These are phyloP conservation scores for Pythium oligandrum DNA, from an alignment of 352 stramenopile genomes.

Conservation along the genomic window DNA sequence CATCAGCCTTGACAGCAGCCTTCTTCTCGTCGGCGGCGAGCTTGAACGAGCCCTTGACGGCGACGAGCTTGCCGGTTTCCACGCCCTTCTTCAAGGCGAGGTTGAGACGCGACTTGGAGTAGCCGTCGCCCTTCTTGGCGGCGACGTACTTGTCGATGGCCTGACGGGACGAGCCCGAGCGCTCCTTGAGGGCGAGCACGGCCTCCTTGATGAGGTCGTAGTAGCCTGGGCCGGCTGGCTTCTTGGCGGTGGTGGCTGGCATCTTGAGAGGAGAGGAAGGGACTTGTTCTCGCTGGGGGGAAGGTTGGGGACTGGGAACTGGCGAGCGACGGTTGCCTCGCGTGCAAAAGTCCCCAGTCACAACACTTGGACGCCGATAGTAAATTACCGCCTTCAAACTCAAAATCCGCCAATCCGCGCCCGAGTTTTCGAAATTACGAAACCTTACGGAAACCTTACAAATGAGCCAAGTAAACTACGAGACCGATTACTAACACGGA, in stretches of 20 bases:
- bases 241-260: constrained; percentile 46
- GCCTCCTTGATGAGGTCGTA: constrained; percentile 93
- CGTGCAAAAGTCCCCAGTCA: too few relatives aligned
- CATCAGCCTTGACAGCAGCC: constrained; percentile 22
- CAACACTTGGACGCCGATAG: too few relatives aligned
- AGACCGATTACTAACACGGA: background rate
- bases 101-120: constrained; percentile 80
- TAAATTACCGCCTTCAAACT: too few relatives aligned
- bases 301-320: constrained; percentile 11
- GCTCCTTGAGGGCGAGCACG: constrained; percentile 89
- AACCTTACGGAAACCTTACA: too few relatives aligned
- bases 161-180: constrained; percentile 85
- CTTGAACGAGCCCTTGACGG: constrained; percentile 95
- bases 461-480: constrained; percentile 1
- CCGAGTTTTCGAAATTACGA: too few relatives aligned
- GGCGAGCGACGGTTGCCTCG: background rate
- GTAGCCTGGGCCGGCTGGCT: constrained; percentile 70
- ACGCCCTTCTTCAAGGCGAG: constrained; percentile 90
- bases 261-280: constrained; percentile 27
- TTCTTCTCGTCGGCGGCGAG: constrained; percentile 91
- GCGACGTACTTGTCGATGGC: constrained; percentile 95
- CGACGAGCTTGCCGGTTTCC: constrained; percentile 83
- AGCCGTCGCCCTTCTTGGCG: constrained; percentile 75
- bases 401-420: too few relatives aligned
- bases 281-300: constrained; percentile 6